phyloP scores from a whole-genome alignment of 1,139 yeast species.

The Hemisphaericaspora xylofermentans region DNA sequence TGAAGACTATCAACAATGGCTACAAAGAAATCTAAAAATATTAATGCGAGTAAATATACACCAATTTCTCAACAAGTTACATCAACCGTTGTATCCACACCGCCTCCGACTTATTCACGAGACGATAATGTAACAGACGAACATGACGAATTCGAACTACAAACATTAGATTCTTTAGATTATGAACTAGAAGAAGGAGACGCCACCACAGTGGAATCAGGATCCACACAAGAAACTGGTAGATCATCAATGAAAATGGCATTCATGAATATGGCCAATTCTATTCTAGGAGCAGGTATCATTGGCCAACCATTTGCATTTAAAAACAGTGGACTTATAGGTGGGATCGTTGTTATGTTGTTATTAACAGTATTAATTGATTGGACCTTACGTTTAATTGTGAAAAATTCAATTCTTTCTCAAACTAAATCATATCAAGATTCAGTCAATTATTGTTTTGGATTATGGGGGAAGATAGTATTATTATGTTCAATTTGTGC shows the following conservation, averaged over 20 bases:
- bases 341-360: constrained; percentile 65
- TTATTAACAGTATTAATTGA: constrained; percentile 71
- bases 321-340: constrained; percentile 71
- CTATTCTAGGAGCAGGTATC: constrained; percentile 91
- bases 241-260: constrained; percentile 75
- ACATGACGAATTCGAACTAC: constrained; percentile 27
- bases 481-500: constrained; percentile 77
- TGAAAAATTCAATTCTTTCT: constrained; percentile 76
- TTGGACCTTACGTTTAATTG: constrained; percentile 80
- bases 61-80: neutral
- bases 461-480: constrained; percentile 64
- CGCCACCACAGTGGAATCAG: constrained; percentile 10
- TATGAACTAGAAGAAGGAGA: constrained; percentile 19
- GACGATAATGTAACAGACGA: neutral
- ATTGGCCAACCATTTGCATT: constrained; percentile 93
- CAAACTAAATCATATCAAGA: constrained; percentile 83
- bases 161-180: constrained; percentile 24
- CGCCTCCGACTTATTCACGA: neutral
- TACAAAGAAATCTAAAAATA: too few species aligned
- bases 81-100: neutral
- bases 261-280: constrained; percentile 95
- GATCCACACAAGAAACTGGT: constrained; percentile 19
- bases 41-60: too few species aligned
- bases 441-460: constrained; percentile 79
- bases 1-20: too few species aligned